Percentiles rank a stretch among this genome's conserved stretches.
These are phyloP conservation scores for Dendrostoma leiphaemia DNA, from an alignment of 2,329 filamentous ascomycete species.

Conservation along the genomic window DNA sequence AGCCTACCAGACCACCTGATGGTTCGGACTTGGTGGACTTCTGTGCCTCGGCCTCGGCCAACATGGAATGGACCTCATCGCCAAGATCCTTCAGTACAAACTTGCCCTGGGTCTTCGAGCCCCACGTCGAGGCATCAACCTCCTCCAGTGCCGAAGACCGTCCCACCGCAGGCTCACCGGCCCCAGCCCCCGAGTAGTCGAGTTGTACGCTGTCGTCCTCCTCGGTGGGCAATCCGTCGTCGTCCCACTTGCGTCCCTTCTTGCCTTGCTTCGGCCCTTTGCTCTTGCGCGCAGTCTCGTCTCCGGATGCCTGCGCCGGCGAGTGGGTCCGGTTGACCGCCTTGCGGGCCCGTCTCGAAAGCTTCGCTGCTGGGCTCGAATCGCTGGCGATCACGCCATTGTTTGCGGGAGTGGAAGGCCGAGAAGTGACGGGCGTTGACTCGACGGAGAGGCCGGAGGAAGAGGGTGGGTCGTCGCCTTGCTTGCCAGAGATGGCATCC, in stretches of 20 bases:
- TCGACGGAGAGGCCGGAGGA: conserved; percentile 54
- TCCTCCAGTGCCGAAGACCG: conserved; percentile 65
- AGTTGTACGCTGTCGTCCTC: conserved; percentile 76
- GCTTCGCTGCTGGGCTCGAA: conserved; percentile 66
- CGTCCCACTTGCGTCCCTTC: conserved; percentile 89
- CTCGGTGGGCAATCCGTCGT: conserved; percentile 82
- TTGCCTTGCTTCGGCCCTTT: conserved; percentile 64
- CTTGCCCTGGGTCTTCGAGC: conserved; percentile 83
- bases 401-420: conserved; percentile 71
- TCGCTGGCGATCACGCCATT: conserved; percentile 71
- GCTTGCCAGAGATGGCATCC: conserved; percentile 31
- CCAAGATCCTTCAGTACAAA: conserved; percentile 93
- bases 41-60: conserved; percentile 74
- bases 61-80: conserved; percentile 87
- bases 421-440: conserved; percentile 70
- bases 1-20: conserved; percentile 68
- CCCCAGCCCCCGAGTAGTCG: conserved; percentile 79
- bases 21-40: conserved; percentile 46
- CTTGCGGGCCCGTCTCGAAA: conserved; percentile 77
- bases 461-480: conserved; percentile 37
- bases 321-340: conserved; percentile 64
- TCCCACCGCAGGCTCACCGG: conserved; percentile 47
- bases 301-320: conserved; percentile 76
- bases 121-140: conserved; percentile 79
- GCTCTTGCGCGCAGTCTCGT: conserved; percentile 65